phyloP scores from a whole-genome alignment of 192 early-diverging fungal species.

The Backusella australiensis region DNA sequence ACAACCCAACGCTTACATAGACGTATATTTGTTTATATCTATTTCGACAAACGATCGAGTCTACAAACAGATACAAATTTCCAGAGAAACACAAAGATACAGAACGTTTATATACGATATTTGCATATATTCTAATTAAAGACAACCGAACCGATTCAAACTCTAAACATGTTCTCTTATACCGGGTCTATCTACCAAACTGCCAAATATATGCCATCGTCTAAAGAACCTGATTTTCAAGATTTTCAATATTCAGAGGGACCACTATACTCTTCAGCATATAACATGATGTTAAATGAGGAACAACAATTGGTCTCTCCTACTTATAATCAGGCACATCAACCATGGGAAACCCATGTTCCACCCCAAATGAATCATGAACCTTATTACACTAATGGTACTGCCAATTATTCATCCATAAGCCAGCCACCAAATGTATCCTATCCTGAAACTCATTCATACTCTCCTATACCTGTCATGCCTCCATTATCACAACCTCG shows the following conservation, averaged over 20 bases:
- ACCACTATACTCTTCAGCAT: not conserved
- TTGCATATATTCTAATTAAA: not conserved
- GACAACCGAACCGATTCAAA: not conserved
- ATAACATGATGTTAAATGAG: not conserved
- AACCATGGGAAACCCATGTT: not conserved
- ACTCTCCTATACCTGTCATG: not conserved
- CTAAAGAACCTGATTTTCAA: not conserved
- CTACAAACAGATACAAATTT: not conserved
- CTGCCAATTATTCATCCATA: not conserved
- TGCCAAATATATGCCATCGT: not conserved
- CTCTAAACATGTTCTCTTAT: not conserved
- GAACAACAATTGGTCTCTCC: not conserved
- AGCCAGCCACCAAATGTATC: not conserved
- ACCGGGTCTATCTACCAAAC: not conserved
- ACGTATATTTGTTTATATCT: not conserved
- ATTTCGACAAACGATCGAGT: not conserved
- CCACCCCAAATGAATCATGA: not conserved
- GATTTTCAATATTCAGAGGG: not conserved
- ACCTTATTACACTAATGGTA: not conserved
- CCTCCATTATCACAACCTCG: conserved; percentile 7
- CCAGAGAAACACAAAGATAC: not conserved
- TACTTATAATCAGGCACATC: conserved; percentile 6
- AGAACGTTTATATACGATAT: not conserved
- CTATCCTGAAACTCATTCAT: not conserved
- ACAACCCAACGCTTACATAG: not conserved